phyloP scores from a whole-genome alignment of 257 asterid genomes.

The Mitragyna speciosa region DNA sequence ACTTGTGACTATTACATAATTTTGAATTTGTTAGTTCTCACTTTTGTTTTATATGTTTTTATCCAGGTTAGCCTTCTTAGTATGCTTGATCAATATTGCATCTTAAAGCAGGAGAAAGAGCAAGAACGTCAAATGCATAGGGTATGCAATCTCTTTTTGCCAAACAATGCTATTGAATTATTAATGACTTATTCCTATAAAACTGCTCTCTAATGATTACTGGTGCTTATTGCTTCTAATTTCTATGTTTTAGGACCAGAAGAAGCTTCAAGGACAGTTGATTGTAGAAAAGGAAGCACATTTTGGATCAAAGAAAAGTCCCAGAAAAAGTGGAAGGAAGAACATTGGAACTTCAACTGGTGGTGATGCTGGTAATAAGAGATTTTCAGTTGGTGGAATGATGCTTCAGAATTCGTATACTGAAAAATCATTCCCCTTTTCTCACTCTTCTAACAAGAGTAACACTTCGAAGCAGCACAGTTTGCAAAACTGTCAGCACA shows the following conservation, averaged over 20 bases:
- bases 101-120: slow-evolving; percentile 64
- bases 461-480: slow-evolving; percentile 38
- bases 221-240: not conserved
- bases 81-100: slow-evolving; percentile 71
- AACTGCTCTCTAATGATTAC: not conserved
- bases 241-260: slow-evolving; percentile 57
- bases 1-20: not conserved
- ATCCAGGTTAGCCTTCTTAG: slow-evolving; percentile 63
- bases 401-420: slow-evolving; percentile 52
- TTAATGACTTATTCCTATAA: not conserved
- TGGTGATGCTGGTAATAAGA: slow-evolving; percentile 47
- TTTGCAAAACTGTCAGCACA: slow-evolving; percentile 30
- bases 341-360: slow-evolving; percentile 46
- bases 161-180: slow-evolving; percentile 9
- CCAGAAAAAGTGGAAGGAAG: slow-evolving; percentile 61
- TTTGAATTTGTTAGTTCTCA: not conserved
- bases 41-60: not conserved
- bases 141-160: slow-evolving; percentile 38
- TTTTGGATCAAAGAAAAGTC: slow-evolving; percentile 81
- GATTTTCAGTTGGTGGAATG: slow-evolving; percentile 71
- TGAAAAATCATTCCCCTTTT: slow-evolving; percentile 42
- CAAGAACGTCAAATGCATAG: slow-evolving; percentile 79
- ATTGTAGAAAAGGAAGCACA: slow-evolving; percentile 77
- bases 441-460: slow-evolving; percentile 29
- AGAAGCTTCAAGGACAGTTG: slow-evolving; percentile 84